Evolutionary conservation across 495 filamentous ascomycete genomes (phyloP).

Genomic region (Astrothelium subdiscretum): DNA sequence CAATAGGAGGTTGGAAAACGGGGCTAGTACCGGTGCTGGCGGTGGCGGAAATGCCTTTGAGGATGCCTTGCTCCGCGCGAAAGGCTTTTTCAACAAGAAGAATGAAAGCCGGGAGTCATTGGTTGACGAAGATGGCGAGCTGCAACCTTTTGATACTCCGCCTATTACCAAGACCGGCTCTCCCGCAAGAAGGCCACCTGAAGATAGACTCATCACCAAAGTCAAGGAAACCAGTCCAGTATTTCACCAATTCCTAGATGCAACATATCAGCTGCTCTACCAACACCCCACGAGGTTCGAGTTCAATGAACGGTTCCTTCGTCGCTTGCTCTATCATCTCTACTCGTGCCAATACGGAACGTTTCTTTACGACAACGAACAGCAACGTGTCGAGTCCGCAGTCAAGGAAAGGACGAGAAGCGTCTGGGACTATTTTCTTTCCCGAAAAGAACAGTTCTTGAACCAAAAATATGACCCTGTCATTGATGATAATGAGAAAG

Average conservation of each 20-base stretch:
- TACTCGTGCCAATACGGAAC: slow-evolving; percentile 96
- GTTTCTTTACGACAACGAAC: slow-evolving; percentile 91
- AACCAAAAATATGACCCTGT: slow-evolving; percentile 67
- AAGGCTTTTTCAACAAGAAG: slow-evolving; percentile 77
- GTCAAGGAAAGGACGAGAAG: slow-evolving; percentile 66
- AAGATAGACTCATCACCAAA: slow-evolving; percentile 44
- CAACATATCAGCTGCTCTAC: slow-evolving; percentile 77
- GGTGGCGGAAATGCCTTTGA: slow-evolving; percentile 68
- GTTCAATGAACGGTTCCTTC: slow-evolving; percentile 90
- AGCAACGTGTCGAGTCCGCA: slow-evolving; percentile 64
- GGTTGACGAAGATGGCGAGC: slow-evolving; percentile 49
- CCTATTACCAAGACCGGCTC: slow-evolving; percentile 23
- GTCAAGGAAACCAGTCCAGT: slow-evolving; percentile 87
- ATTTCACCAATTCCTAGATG: slow-evolving; percentile 97
- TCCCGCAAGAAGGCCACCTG: slow-evolving; percentile 27
- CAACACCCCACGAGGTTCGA: slow-evolving; percentile 90
- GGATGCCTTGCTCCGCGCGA: slow-evolving; percentile 75
- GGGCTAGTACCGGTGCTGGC: slow-evolving; percentile 3
- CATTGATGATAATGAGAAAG: slow-evolving; percentile 65
- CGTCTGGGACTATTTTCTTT: slow-evolving; percentile 93
- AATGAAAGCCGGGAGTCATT: slow-evolving; percentile 56
- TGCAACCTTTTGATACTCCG: slow-evolving; percentile 41
- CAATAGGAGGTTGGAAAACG: slow-evolving; percentile 21
- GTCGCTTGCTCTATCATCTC: slow-evolving; percentile 82
- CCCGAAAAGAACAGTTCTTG: slow-evolving; percentile 62